Evolutionary conservation across 352 stramenopile genomes (phyloP).

Genomic region (Pythium aquatile): DNA sequence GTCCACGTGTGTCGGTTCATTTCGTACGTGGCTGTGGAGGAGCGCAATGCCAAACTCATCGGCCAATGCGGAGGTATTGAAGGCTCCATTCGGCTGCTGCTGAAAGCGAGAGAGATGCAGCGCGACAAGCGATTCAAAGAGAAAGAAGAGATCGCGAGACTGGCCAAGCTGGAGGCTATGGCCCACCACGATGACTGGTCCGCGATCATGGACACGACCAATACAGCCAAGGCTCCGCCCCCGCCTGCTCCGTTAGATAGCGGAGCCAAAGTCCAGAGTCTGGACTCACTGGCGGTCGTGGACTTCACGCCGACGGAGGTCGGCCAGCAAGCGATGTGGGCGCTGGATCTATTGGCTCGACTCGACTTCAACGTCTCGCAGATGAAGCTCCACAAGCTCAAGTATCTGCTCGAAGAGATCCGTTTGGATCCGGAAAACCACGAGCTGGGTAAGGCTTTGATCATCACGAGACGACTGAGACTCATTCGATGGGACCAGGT

Average conservation of each 20-base stretch:
- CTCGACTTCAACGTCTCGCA: slow-evolving; percentile 67
- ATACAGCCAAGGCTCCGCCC: slow-evolving; percentile 21
- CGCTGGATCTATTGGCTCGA: slow-evolving; percentile 61
- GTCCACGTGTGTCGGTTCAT: slow-evolving; percentile 64
- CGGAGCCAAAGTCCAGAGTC: slow-evolving; percentile 30
- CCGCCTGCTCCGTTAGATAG: slow-evolving; percentile 28
- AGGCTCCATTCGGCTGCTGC: slow-evolving; percentile 57
- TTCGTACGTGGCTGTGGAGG: slow-evolving; percentile 52
- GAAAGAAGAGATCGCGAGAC: slow-evolving; percentile 34
- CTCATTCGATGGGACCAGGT: slow-evolving; percentile 69
- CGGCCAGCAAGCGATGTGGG: slow-evolving; percentile 67
- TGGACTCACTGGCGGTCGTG: slow-evolving; percentile 48
- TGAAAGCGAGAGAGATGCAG: slow-evolving; percentile 58
- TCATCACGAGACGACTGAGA: slow-evolving; percentile 59
- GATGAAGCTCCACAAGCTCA: slow-evolving; percentile 73
- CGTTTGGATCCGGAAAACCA: slow-evolving; percentile 55
- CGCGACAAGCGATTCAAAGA: slow-evolving; percentile 42
- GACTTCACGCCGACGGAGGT: slow-evolving; percentile 69
- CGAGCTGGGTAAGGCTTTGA: slow-evolving; percentile 50
- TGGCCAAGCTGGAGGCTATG: slow-evolving; percentile 28
- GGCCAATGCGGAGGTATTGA: slow-evolving; percentile 58
- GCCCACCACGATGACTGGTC: slow-evolving; percentile 42
- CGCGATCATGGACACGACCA: slow-evolving; percentile 35
- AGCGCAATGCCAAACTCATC: slow-evolving; percentile 57
- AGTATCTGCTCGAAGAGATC: slow-evolving; percentile 75